phyloP scores from a whole-genome alignment of 805 yeast species.

The Hagleromyces aurorensis region DNA sequence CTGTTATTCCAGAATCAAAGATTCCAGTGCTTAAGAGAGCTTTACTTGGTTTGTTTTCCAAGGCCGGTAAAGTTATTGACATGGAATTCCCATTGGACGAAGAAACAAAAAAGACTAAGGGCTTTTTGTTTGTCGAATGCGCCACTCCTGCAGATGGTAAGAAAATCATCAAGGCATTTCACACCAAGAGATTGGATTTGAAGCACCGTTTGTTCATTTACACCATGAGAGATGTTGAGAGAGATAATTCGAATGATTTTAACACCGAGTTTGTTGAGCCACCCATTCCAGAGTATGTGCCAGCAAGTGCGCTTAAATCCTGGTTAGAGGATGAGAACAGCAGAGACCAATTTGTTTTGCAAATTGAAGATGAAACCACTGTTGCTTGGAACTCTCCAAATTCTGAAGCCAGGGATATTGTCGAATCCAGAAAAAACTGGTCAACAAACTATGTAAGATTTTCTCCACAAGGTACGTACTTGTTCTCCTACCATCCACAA shows the following conservation, averaged over 20 bases:
- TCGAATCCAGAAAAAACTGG: conserved; percentile 77
- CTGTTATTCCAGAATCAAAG: conserved; percentile 87
- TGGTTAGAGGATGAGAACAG: conserved; percentile 88
- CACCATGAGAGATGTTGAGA: conserved; percentile 74
- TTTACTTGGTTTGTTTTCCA: conserved; percentile 66
- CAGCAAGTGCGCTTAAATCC: conserved; percentile 73
- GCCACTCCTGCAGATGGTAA: conserved; percentile 58
- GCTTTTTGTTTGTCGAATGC: conserved; percentile 80
- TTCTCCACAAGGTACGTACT: conserved; percentile 88
- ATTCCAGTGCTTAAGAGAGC: conserved; percentile 79
- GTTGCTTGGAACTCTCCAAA: conserved; percentile 77
- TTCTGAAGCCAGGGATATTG: conserved; percentile 64
- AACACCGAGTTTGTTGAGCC: conserved; percentile 65
- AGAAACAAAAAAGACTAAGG: conserved; percentile 72
- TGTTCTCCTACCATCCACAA: conserved; percentile 83
- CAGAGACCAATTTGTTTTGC: conserved; percentile 84
- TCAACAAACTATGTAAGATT: conserved; percentile 82
- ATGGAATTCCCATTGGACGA: conserved; percentile 69
- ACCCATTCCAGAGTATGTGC: conserved; percentile 57
- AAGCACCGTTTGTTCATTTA: conserved; percentile 86
- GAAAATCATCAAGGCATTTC: conserved; percentile 69
- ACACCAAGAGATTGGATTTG: conserved; percentile 87
- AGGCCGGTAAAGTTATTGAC: conserved; percentile 71
- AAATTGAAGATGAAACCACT: conserved; percentile 71
- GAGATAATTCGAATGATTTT: conserved; percentile 59